phyloP scores from a whole-genome alignment of 73 alveolate species.

The Paramecium pentaurelia region DNA sequence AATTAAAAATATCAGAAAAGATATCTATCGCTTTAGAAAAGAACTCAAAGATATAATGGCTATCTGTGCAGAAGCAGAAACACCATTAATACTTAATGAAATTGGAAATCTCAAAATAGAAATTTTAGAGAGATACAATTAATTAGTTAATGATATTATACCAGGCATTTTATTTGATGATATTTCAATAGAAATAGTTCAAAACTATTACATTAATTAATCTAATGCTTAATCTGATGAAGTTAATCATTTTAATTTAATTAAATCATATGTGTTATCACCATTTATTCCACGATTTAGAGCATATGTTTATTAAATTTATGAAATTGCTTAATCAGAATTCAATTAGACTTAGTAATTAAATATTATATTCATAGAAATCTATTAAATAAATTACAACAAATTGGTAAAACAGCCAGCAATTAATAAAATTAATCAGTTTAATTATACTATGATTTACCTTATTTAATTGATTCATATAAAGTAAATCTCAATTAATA shows the following conservation, averaged over 20 bases:
- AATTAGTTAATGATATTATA: background rate
- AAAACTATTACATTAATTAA: background rate
- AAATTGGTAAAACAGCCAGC: background rate
- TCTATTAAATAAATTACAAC: background rate
- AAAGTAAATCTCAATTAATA: background rate
- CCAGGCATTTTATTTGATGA: conserved; percentile 1
- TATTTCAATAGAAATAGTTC: background rate
- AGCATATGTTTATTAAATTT: background rate
- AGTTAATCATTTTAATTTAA: background rate
- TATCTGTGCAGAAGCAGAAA: background rate
- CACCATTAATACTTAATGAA: background rate
- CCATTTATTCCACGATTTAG: background rate
- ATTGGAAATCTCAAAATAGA: background rate
- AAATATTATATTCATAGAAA: background rate
- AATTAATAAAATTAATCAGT: background rate
- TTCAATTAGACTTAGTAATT: background rate
- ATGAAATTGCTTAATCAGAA: background rate
- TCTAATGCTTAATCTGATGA: background rate
- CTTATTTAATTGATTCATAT: background rate
- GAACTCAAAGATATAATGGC: background rate
- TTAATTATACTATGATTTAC: background rate
- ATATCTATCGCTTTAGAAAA: background rate
- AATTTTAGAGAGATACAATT: background rate
- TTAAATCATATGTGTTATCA: background rate
- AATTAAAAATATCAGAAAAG: background rate